A percentile compares a stretch with the other conserved stretches of the same genome.
Conservation (phyloP, 805 yeast species). For the Starmerella powellii region DNA sequence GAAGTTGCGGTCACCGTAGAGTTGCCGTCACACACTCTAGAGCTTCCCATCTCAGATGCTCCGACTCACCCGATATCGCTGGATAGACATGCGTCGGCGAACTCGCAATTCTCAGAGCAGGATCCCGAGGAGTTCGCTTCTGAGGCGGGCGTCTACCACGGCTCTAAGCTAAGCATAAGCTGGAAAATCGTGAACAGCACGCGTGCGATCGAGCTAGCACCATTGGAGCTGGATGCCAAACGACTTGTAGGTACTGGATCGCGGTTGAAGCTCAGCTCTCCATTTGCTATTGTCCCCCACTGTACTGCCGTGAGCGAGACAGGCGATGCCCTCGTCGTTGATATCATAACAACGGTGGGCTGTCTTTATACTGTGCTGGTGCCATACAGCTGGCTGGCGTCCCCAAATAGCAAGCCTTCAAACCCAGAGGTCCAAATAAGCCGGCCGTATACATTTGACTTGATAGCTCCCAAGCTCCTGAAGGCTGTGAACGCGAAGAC, state of each 20-base stretch:
- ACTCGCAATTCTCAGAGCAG: background rate
- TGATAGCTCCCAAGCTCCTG: slow-evolving; percentile 45
- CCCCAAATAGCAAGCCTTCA: slow-evolving; percentile 20
- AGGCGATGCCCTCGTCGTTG: slow-evolving; percentile 13
- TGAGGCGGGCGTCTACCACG: slow-evolving; percentile 12
- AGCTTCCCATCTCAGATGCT: slow-evolving; percentile 3
- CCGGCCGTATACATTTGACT: slow-evolving; percentile 40
- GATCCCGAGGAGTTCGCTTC: slow-evolving; percentile 1
- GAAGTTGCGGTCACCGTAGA: slow-evolving; percentile 5
- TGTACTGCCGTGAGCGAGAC: slow-evolving; percentile 33
- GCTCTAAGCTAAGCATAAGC: slow-evolving; percentile 4
- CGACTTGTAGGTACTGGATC: slow-evolving; percentile 7
- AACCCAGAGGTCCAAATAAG: slow-evolving; percentile 67
- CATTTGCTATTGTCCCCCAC: slow-evolving; percentile 29
- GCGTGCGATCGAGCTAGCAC: slow-evolving; percentile 12
- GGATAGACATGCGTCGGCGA: slow-evolving; percentile 1
- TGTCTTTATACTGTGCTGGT: slow-evolving; percentile 39
- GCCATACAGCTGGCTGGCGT: slow-evolving; percentile 8
- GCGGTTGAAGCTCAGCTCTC: slow-evolving; percentile 32
- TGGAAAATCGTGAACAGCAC: slow-evolving; percentile 12
- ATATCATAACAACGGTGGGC: slow-evolving; percentile 39
- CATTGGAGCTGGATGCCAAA: slow-evolving; percentile 13
- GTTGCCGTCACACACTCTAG: background rate
- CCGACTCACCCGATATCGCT: slow-evolving; percentile 1
- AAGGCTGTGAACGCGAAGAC: slow-evolving; percentile 36